These are phyloP conservation scores for Flueggea neowawraea DNA, from an alignment of 441 rosid species.

Conservation along the genomic window DNA sequence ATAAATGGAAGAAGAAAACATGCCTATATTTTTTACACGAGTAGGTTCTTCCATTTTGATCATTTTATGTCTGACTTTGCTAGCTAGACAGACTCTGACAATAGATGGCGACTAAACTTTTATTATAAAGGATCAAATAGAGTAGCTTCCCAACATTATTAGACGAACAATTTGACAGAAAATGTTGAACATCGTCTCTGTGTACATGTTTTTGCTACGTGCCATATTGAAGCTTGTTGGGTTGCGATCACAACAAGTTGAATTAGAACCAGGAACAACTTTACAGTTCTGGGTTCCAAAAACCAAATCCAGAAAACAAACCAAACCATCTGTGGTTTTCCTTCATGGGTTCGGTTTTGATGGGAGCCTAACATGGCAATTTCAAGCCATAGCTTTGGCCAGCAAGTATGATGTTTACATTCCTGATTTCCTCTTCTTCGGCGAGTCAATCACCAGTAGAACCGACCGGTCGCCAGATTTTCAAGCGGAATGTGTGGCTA, in stretches of 20 bases:
- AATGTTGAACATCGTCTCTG: neutral
- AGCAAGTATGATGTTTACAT: neutral
- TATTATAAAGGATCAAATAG: no score
- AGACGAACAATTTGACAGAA: neutral
- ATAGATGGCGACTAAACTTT: no score
- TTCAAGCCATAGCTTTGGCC: neutral
- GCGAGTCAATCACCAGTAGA: neutral
- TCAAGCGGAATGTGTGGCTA: slow-evolving; percentile 1
- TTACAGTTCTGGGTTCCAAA: neutral
- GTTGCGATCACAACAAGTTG: neutral
- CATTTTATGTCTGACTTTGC: no score
- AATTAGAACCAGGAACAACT: neutral
- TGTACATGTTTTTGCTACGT: neutral
- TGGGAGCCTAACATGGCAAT: slow-evolving; percentile 1
- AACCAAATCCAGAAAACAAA: neutral
- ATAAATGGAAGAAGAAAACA: no score
- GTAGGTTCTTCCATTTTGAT: no score
- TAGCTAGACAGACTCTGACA: no score
- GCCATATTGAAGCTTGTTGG: neutral
- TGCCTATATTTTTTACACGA: no score
- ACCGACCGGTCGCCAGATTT: neutral
- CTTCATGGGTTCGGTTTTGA: slow-evolving; percentile 3
- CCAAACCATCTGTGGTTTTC: neutral
- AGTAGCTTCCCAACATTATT: neutral
- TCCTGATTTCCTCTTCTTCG: slow-evolving; percentile 9